phyloP scores from a whole-genome alignment of 2,329 filamentous ascomycete genomes.

The Diaporthe ampelina region DNA sequence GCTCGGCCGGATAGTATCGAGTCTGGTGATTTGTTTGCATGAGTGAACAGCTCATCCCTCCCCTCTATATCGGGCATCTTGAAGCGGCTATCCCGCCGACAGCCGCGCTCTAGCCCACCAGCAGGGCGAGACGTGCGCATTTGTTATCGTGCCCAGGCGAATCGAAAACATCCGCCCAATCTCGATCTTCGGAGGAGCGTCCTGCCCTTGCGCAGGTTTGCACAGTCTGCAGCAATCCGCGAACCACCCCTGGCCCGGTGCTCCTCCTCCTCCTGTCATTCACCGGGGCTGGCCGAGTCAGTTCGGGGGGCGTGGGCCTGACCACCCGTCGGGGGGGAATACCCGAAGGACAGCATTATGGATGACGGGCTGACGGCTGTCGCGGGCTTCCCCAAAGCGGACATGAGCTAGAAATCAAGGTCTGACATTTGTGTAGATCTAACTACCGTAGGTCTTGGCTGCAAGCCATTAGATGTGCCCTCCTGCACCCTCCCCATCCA shows the following conservation, averaged over 20 bases:
- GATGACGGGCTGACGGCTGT: conserved; percentile 27
- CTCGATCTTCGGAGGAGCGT: conserved; percentile 19
- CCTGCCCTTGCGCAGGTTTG: conserved; percentile 12
- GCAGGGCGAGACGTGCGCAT: conserved; percentile 23
- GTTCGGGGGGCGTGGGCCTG: conserved; percentile 14
- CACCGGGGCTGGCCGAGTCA: conserved; percentile 21
- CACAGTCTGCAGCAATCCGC: conserved; percentile 41
- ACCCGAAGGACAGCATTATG: neutral
- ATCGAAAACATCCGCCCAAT: conserved; percentile 27
- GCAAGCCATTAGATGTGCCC: conserved; percentile 31
- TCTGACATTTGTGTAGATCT: conserved; percentile 36
- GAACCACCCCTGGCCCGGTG: neutral
- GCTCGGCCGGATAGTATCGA: conserved; percentile 27
- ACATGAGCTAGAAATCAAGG: conserved; percentile 20
- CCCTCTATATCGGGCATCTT: conserved; percentile 41
- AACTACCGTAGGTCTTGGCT: conserved; percentile 30
- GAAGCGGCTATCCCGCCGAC: conserved; percentile 40
- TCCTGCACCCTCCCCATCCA: conserved; percentile 32
- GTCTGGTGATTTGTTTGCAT: conserved; percentile 31
- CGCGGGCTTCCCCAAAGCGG: conserved; percentile 32
- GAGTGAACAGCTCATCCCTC: conserved; percentile 30
- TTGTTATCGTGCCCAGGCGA: conserved; percentile 34
- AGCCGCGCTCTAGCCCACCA: conserved; percentile 35
- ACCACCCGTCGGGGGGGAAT: neutral
- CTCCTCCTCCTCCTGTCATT: conserved; percentile 10